Base-by-base conservation (phyloP, 2,329 filamentous ascomycete genomes). In the Orbilia javanica region DNA sequence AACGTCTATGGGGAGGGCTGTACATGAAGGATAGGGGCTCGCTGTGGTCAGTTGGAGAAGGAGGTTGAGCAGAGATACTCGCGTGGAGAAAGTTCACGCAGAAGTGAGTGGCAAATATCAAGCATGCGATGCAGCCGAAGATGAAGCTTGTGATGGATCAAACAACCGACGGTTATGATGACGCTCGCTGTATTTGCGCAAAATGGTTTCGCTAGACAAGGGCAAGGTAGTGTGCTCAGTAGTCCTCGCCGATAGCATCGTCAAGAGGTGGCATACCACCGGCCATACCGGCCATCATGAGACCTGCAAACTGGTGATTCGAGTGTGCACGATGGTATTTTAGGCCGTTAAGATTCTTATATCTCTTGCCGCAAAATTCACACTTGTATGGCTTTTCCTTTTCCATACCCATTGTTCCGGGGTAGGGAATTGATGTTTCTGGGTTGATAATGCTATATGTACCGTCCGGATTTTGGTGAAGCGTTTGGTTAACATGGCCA, bases 381-480 rank as follows among this genome's bases (percentile, higher is more conserved):
- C 96, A 99, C 83, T 94, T 94, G 84, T 98, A 98, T 1, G 96
- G 96, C 86, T 99, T 99, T 86, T 98, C 95, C 84, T 98, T 99
- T 86, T 99, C 96, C 96, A 99, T 99, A n/a, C 96, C 96, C 39
- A 97, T 87, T 0, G 96, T 98, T 34, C 96, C 96, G 0, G 96
- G 96, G 80, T 98, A 99, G 0, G 96, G 96, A 0, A 93, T 89
- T 29, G 93, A 96, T 0, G 96, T 98, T 83, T 97, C 93, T 0
- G 96, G 96, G 82, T 99, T 97, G 64, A 99, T 95, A 81, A 99
- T 99, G 0, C 95, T 98, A 83, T 97, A 98, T 1, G 96, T 97
- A 64, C 96, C 96, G 82, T 99, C 96, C 15, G 93, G 92, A 82
- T 99, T 99, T 84, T 97, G 94, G 83, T 97, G 94, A 77, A 99